Base-by-base conservation (phyloP, 495 filamentous ascomycete genomes). In the Neurospora sp. region DNA sequence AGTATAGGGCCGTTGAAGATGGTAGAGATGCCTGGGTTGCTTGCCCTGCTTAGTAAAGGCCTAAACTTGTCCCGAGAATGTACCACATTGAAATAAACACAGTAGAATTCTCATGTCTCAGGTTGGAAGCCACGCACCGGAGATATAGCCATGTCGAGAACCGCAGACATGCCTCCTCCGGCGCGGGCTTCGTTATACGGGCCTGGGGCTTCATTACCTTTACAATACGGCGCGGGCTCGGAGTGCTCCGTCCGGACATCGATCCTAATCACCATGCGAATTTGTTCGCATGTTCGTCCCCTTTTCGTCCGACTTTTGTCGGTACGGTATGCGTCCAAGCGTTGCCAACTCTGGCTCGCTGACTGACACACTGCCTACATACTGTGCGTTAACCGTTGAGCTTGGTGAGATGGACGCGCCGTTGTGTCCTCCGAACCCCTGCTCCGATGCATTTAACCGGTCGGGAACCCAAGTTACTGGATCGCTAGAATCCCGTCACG, bases 381-480 rank as follows among this genome's bases (percentile, higher is more conserved):
- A 66, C 54, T 66, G 54, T 66, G 54, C 54, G 27, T 35, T 18
- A 35, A 66, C 76, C 69, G 77, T 75, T 76, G 69, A 20, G 42
- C 59, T 71, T 44, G 71, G 70, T 70, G 62, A 74, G 72, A 76
- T 77, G 54, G 27, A 75, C 71, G 76, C 78, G 78, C 76, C 78
- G 76, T 79, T 79, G 73, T 74, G 35, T 77, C 75, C 78, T 78
- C 78, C 73, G 73, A 70, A 62, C 40, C 71, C 71, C 71, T 46
- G 71, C 71, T 59, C 54, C 31, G 46, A 72, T 78, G 80, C 78
- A 74, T 78, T 80, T 78, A 81, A 77, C 79, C 78, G 79, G 77
- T 74, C 73, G 80, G 76, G 75, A 71, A 77, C 79, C 79, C 78
- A 80, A 73, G 78, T 73, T 75, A 70, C 77, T 77, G 80, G 80